Evolutionary conservation across 2,329 filamentous ascomycete species (phyloP).

Genomic region (Colletotrichum karsti): DNA sequence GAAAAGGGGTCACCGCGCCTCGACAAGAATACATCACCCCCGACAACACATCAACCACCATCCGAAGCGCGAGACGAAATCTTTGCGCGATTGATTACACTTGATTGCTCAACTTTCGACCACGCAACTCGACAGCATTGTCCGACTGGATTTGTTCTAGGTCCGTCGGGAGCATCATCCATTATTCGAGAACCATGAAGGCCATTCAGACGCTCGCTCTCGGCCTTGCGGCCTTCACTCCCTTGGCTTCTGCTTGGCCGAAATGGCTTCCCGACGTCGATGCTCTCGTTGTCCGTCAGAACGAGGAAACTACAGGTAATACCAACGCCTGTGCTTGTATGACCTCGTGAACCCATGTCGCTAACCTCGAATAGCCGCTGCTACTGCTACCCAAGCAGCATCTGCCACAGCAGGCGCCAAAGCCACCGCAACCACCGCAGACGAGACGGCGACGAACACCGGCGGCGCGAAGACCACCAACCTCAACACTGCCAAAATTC

Average conservation of each 20-base stretch:
- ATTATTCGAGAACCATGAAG: conserved; percentile 22
- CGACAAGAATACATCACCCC: not conserved
- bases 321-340: not conserved
- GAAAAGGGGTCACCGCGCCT: conserved; percentile 16
- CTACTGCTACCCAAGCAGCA: conserved; percentile 11
- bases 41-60: not conserved
- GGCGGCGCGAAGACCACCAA: conserved; percentile 43
- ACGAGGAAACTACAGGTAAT: conserved; percentile 39
- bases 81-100: not conserved
- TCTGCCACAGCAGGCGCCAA: conserved; percentile 27
- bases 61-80: not conserved
- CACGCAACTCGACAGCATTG: not conserved
- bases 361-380: conserved; percentile 6
- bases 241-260: conserved; percentile 64
- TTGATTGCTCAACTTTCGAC: not conserved
- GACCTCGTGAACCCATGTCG: not conserved
- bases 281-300: conserved; percentile 59
- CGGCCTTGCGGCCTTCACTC: conserved; percentile 32
- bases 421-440: conserved; percentile 28
- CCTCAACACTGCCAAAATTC: conserved; percentile 48
- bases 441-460: conserved; percentile 33
- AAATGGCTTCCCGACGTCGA: conserved; percentile 63
- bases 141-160: not conserved
- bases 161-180: not conserved
- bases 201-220: conserved; percentile 31